These are phyloP conservation scores for Symmetrospora coprosmae DNA, from an alignment of 768 basidiomycete species.

Conservation along the genomic window DNA sequence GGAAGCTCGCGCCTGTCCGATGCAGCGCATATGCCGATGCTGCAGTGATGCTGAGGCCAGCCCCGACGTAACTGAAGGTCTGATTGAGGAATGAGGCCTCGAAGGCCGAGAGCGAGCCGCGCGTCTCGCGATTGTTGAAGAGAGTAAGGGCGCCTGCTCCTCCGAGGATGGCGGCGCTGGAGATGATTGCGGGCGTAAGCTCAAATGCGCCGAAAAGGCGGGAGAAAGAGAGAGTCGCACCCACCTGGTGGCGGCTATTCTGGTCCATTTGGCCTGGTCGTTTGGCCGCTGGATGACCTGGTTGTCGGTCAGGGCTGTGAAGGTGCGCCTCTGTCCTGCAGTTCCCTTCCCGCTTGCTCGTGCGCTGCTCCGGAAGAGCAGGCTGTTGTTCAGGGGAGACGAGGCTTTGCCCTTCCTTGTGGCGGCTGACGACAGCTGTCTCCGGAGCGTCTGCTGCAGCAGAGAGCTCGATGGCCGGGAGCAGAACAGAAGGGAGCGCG, in stretches of 20 bases:
- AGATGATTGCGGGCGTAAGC: too few species aligned
- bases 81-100: constrained; percentile 26
- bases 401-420: too few species aligned
- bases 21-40: constrained; percentile 44
- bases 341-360: too few species aligned
- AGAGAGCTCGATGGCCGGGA: too few species aligned
- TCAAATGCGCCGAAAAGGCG: too few species aligned
- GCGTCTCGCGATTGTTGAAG: constrained; percentile 28
- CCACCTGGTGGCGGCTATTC: constrained; percentile 9
- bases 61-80: constrained; percentile 56
- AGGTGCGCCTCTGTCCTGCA: too few species aligned
- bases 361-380: too few species aligned
- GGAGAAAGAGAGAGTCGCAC: background rate
- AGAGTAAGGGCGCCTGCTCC: constrained; percentile 14
- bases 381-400: too few species aligned
- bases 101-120: constrained; percentile 19
- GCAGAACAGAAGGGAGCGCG: too few species aligned
- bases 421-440: too few species aligned
- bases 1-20: constrained; percentile 18
- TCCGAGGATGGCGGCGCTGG: constrained; percentile 15
- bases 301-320: constrained; percentile 12
- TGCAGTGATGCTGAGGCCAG: constrained; percentile 61
- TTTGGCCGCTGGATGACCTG: constrained; percentile 5
- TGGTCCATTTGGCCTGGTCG: constrained; percentile 12
- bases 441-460: too few species aligned